Evolutionary conservation across 2,329 filamentous ascomycete genomes (phyloP).

Genomic region (Colletotrichum liaoningense): DNA sequence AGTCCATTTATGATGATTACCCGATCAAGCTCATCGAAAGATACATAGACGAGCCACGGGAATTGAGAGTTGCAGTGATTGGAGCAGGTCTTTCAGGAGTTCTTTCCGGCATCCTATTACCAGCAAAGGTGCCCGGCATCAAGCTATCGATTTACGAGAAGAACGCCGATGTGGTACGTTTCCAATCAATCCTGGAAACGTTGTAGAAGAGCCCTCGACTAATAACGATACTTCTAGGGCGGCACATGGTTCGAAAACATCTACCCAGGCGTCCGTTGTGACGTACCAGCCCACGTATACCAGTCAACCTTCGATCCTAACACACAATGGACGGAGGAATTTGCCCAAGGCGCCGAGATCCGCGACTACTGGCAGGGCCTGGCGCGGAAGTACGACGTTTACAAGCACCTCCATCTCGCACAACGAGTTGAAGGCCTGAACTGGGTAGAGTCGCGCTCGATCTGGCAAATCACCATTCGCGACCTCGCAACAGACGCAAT

Average conservation of each 20-base stretch:
- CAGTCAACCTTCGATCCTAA: constrained; percentile 77
- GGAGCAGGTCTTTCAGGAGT: constrained; percentile 74
- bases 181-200: fast-evolving
- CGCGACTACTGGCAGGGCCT: constrained; percentile 73
- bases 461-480: constrained; percentile 65
- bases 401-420: constrained; percentile 65
- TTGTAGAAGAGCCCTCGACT: background rate
- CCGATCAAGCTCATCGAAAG: constrained; percentile 47
- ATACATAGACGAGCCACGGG: constrained; percentile 58
- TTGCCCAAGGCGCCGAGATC: constrained; percentile 75
- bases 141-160: constrained; percentile 76
- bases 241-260: constrained; percentile 67
- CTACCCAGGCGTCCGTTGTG: constrained; percentile 75
- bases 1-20: constrained; percentile 24
- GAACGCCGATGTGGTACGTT: constrained; percentile 72
- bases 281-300: constrained; percentile 77
- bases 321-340: constrained; percentile 75
- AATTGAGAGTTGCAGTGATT: constrained; percentile 68
- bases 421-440: constrained; percentile 65
- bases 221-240: constrained; percentile 45
- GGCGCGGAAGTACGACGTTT: constrained; percentile 73
- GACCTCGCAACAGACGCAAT: constrained; percentile 51
- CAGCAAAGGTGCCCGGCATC: constrained; percentile 75
- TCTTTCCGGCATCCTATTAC: constrained; percentile 73
- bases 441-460: constrained; percentile 64